Evolutionary conservation across 208 protist species (phyloP).

Genomic region (Trypanosoma grayi): DNA sequence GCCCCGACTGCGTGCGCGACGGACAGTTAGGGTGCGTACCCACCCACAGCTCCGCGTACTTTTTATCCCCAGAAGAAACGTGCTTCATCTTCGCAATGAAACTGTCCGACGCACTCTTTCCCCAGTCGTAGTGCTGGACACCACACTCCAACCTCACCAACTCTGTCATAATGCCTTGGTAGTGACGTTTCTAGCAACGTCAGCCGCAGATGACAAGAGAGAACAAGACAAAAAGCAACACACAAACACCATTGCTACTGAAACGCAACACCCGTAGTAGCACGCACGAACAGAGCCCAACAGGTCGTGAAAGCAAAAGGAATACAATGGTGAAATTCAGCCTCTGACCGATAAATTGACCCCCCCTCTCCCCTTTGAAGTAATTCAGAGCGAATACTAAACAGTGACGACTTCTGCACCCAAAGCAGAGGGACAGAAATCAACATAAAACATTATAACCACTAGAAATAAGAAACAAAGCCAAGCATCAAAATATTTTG

Average conservation of each 20-base stretch:
- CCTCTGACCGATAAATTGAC: neutral
- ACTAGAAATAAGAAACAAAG: neutral
- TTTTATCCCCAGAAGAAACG: slow-evolving; percentile 36
- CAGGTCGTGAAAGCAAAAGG: neutral
- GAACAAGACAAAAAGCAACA: neutral
- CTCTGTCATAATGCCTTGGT: slow-evolving; percentile 16
- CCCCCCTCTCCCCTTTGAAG: too few relatives aligned
- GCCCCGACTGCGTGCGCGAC: slow-evolving; percentile 40
- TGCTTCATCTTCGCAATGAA: slow-evolving; percentile 82
- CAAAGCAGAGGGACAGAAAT: neutral
- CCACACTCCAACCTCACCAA: slow-evolving; percentile 47
- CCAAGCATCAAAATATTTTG: slow-evolving; percentile 4
- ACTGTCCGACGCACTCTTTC: slow-evolving; percentile 72
- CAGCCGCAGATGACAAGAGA: neutral
- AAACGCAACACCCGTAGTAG: neutral
- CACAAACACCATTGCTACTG: neutral
- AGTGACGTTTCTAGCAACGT: too few relatives aligned
- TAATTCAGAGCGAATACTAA: too few relatives aligned
- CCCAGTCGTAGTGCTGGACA: slow-evolving; percentile 86
- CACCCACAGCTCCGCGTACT: slow-evolving; percentile 97
- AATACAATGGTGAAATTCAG: neutral
- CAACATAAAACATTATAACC: neutral
- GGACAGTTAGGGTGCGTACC: slow-evolving; percentile 95
- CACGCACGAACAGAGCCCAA: slow-evolving; percentile 6
- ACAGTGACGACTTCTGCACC: neutral